Conservation (phyloP, 2,329 filamentous ascomycete species). For the Hypoxylon sp. region DNA sequence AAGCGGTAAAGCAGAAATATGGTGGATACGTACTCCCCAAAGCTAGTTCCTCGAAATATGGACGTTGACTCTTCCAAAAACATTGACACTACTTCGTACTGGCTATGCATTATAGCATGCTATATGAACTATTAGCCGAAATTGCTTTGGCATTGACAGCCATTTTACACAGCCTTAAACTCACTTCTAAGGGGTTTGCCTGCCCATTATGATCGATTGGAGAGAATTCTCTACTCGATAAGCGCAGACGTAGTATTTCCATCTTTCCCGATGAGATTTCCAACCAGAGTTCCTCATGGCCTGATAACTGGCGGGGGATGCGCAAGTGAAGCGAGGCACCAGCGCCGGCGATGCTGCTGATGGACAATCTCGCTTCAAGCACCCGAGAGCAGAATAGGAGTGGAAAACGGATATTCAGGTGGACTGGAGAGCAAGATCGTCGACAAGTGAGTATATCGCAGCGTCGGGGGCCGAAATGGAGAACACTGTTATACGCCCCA, state of each 20-base stretch:
- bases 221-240: slow-evolving; percentile 8
- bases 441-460: slow-evolving; percentile 26
- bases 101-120: neutral
- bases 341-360: slow-evolving; percentile 6
- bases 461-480: neutral
- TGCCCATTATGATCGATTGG: slow-evolving; percentile 12
- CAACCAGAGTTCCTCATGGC: neutral
- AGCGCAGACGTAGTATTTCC: neutral
- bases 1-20: neutral
- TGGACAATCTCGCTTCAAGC: slow-evolving; percentile 29
- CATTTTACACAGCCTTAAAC: neutral
- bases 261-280: slow-evolving; percentile 5
- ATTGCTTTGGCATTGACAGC: neutral
- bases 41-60: slow-evolving; percentile 10
- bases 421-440: slow-evolving; percentile 17
- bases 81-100: slow-evolving; percentile 13
- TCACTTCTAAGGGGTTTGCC: slow-evolving; percentile 10
- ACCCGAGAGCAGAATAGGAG: slow-evolving; percentile 25
- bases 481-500: slow-evolving; percentile 27
- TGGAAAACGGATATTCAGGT: slow-evolving; percentile 28
- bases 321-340: slow-evolving; percentile 35
- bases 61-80: slow-evolving; percentile 12
- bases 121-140: neutral
- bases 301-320: neutral
- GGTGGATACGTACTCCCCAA: slow-evolving; percentile 10